A percentile compares a stretch with the other conserved stretches of the same genome.
phyloP scores from a whole-genome alignment of 2,329 filamentous ascomycete genomes.

The Penicillium sp. region DNA sequence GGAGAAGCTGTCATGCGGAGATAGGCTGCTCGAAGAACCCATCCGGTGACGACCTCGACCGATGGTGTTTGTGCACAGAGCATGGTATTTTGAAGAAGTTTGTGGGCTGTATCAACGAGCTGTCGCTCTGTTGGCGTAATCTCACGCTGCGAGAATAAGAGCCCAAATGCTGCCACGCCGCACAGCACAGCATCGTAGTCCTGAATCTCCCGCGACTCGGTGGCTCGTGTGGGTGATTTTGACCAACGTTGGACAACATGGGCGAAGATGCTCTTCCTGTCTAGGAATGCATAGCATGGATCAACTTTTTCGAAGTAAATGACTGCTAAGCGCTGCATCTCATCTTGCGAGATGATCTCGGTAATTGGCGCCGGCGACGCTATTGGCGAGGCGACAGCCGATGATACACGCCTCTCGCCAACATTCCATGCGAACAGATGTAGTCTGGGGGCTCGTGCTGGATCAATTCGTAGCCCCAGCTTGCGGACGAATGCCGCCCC shows the following conservation, averaged over 20 bases:
- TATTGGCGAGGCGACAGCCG: slow-evolving; percentile 6
- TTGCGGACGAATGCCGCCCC: slow-evolving; percentile 56
- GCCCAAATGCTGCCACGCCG: slow-evolving; percentile 56
- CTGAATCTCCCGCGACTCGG: slow-evolving; percentile 20
- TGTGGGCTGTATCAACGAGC: slow-evolving; percentile 48
- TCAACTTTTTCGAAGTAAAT: slow-evolving; percentile 56
- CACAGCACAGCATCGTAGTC: slow-evolving; percentile 51
- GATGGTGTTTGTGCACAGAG: slow-evolving; percentile 26
- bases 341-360: slow-evolving; percentile 47
- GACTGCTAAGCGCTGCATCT: slow-evolving; percentile 47
- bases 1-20: slow-evolving; percentile 54
- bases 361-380: slow-evolving; percentile 34
- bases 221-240: slow-evolving; percentile 9
- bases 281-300: slow-evolving; percentile 52
- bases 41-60: slow-evolving; percentile 38
- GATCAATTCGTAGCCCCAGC: slow-evolving; percentile 54
- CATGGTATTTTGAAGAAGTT: slow-evolving; percentile 46
- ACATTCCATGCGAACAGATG: slow-evolving; percentile 60
- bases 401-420: slow-evolving; percentile 26
- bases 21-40: slow-evolving; percentile 55
- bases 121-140: slow-evolving; percentile 45
- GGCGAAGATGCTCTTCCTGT: slow-evolving; percentile 26
- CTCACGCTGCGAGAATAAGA: slow-evolving; percentile 50
- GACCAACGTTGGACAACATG: slow-evolving; percentile 32
- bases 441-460: slow-evolving; percentile 52